Evolutionary conservation across 768 basidiomycete genomes (phyloP).

Genomic region (Calvatia gigantea): DNA sequence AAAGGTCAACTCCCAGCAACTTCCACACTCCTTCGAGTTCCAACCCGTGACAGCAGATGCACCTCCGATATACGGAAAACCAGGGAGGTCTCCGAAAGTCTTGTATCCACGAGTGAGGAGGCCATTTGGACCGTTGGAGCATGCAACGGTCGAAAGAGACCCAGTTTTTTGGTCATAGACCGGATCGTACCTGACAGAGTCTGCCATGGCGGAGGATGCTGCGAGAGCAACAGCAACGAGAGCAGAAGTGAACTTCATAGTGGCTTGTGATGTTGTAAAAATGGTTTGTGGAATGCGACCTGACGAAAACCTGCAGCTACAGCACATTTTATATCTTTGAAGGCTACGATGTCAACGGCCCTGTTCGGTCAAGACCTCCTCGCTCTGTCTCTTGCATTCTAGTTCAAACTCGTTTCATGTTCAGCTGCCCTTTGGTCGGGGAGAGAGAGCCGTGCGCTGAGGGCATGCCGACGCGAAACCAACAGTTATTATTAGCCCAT

Average conservation of each 20-base stretch:
- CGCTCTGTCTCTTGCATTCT: not conserved
- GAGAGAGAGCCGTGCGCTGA: not conserved
- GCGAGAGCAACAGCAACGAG: constrained; percentile 22
- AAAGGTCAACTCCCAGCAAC: constrained; percentile 59
- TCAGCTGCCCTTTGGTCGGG: constrained; percentile 1
- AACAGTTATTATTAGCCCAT: not conserved
- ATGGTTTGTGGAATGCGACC: not conserved
- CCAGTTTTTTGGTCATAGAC: constrained; percentile 41
- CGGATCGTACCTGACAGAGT: constrained; percentile 38
- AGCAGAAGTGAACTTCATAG: constrained; percentile 30
- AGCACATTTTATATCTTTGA: not conserved
- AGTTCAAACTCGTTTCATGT: not conserved
- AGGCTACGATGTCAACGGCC: not conserved
- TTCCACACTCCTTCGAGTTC: constrained; percentile 52
- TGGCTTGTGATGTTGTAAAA: constrained; percentile 6
- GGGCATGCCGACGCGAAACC: not conserved
- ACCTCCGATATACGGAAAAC: constrained; percentile 60
- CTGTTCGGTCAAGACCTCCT: not conserved
- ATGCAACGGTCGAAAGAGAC: constrained; percentile 40
- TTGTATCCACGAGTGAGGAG: constrained; percentile 41
- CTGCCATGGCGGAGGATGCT: constrained; percentile 20
- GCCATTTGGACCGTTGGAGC: constrained; percentile 49
- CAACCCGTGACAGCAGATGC: constrained; percentile 46
- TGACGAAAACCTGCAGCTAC: not conserved
- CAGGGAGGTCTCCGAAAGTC: constrained; percentile 49